Base-by-base conservation (phyloP, 1,284 basidiomycete species). In the Bondarzewia mesenterica region DNA sequence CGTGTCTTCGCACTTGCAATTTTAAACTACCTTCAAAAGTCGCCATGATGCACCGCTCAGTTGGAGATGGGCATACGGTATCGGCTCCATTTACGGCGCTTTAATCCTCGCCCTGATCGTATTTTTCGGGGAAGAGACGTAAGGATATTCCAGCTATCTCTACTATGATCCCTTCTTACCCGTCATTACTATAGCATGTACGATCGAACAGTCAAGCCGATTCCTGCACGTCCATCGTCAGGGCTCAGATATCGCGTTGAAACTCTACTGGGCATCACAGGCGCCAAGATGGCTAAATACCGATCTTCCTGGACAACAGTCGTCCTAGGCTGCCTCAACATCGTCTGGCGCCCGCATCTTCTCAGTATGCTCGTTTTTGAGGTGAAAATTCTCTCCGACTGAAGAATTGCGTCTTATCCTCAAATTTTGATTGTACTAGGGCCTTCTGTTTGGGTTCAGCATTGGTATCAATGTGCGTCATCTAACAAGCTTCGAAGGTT, bases 11-110 rank as follows among this genome's bases (percentile, higher is more conserved):
- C n/a, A n/a, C n/a, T n/a, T n/a, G n/a, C n/a, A n/a, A 10, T 7
- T 5, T 22, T 29, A 25, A 15, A 23, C 14, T 7, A 5, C 36
- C 29, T n/a, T 18, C 21, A 48, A 10, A 50, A 43, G 18, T 49
- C 22, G 20, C 5, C 15, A 27, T 22, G 41, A 16, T 8, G 25
- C 14, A 38, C n/a, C n/a, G 48, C 25, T 50, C 46, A 79, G 71
- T 46, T 86, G 81, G 80, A 66, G 82, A 38, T 89, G 85, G 84
- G 72, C 82, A 4, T 88, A 86, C 54, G 82, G 81, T 10, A 75
- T 81, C 43, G 84, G 77, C 1, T 75, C 72, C 35, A 74, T 85
- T 4, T 87, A 85, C 57, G 67, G 68, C 26, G 63, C 62, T 0
- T 50, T 83, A 8, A 79, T 87, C 6, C 69, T 86, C 7, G 38